Evolutionary conservation across 805 yeast species (phyloP).

Genomic region (Nakazawaea ishiwadae): DNA sequence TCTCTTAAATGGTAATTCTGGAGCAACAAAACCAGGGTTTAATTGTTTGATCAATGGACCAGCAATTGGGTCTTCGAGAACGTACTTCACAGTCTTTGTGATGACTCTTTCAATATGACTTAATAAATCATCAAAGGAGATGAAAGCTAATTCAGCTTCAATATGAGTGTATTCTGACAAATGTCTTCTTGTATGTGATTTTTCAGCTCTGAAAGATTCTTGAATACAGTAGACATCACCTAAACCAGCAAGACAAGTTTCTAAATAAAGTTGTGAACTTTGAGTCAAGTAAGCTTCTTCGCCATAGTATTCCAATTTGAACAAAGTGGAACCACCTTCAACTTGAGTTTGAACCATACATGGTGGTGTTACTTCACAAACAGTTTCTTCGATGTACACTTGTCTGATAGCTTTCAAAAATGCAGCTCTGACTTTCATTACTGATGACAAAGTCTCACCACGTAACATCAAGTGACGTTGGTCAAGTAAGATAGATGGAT

Average conservation of each 20-base stretch:
- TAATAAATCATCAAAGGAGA: slow-evolving; percentile 82
- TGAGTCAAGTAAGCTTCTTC: slow-evolving; percentile 96
- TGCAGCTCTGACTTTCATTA: slow-evolving; percentile 90
- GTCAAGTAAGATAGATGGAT: slow-evolving; percentile 87
- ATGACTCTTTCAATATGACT: slow-evolving; percentile 79
- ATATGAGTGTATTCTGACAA: slow-evolving; percentile 95
- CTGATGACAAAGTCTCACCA: slow-evolving; percentile 91
- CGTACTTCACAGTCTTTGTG: slow-evolving; percentile 63
- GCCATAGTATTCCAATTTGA: slow-evolving; percentile 90
- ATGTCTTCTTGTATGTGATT: slow-evolving; percentile 98
- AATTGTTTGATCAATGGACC: slow-evolving; percentile 87
- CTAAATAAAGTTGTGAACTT: slow-evolving; percentile 93
- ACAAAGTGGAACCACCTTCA: slow-evolving; percentile 97
- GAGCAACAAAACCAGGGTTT: slow-evolving; percentile 87
- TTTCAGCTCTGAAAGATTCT: slow-evolving; percentile 98
- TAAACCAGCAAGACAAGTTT: slow-evolving; percentile 91
- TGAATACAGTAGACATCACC: slow-evolving; percentile 98
- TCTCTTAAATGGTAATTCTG: slow-evolving; percentile 83
- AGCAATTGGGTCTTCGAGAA: slow-evolving; percentile 85
- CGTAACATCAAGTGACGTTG: slow-evolving; percentile 94
- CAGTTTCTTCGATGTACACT: slow-evolving; percentile 66
- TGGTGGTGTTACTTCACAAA: slow-evolving; percentile 96
- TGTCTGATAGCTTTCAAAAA: slow-evolving; percentile 71
- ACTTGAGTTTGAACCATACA: slow-evolving; percentile 99
- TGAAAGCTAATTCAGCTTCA: slow-evolving; percentile 89